Conservation (phyloP, 2,329 filamentous ascomycete species). For the Orbilia oligospora region DNA sequence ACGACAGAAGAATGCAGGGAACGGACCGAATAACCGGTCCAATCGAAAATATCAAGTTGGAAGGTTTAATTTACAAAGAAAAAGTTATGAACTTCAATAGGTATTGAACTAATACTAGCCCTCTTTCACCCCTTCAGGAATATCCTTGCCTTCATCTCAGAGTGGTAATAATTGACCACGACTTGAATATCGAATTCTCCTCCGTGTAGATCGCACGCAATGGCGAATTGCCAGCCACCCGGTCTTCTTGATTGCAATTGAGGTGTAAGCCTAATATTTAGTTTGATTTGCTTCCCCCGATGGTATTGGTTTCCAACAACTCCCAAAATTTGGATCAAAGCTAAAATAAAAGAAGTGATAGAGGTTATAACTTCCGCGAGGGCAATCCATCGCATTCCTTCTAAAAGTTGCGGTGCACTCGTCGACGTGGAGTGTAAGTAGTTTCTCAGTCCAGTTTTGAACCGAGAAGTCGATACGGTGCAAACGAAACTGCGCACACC, state of each 20-base stretch:
- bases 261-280: too few relatives aligned
- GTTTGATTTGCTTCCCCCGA: too few relatives aligned
- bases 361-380: background rate
- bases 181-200: too few relatives aligned
- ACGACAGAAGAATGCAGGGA: background rate
- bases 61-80: background rate
- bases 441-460: background rate
- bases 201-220: too few relatives aligned
- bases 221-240: too few relatives aligned
- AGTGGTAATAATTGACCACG: too few relatives aligned
- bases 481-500: background rate
- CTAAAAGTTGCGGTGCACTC: background rate
- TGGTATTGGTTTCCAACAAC: background rate
- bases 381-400: background rate
- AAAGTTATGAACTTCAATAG: too few relatives aligned
- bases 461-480: background rate
- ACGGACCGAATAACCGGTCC: slow-evolving; percentile 17
- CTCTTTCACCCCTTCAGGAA: too few relatives aligned
- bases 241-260: too few relatives aligned
- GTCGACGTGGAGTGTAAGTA: background rate
- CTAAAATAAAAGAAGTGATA: background rate
- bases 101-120: too few relatives aligned
- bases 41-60: background rate
- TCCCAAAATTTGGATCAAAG: background rate
- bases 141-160: too few relatives aligned